phyloP scores from a whole-genome alignment of 306 rosid genomes.

The Corylus heterophylla region DNA sequence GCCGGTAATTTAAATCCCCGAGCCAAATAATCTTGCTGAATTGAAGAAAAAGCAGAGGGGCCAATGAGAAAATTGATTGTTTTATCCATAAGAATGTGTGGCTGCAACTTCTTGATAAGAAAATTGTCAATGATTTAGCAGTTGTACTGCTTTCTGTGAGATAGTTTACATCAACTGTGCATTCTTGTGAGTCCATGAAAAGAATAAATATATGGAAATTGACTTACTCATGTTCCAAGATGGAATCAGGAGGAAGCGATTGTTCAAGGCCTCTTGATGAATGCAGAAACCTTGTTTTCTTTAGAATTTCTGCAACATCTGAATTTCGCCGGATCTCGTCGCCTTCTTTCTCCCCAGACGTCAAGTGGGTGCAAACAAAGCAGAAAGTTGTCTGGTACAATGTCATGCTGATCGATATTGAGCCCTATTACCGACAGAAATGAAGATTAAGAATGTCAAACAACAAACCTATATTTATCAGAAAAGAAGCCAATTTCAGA shows the following conservation, averaged over 20 bases:
- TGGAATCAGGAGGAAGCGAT: constrained; percentile 47
- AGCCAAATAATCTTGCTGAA: constrained; percentile 84
- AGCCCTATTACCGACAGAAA: constrained; percentile 51
- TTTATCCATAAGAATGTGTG: background rate
- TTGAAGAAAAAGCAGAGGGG: background rate
- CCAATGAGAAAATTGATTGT: background rate
- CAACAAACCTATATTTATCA: too few species aligned
- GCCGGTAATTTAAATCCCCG: constrained; percentile 94
- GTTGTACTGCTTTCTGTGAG: too few species aligned
- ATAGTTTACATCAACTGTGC: too few species aligned
- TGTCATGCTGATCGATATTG: constrained; percentile 83
- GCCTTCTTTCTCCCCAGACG: constrained; percentile 89
- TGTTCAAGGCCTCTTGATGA: constrained; percentile 34
- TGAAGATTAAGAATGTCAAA: too few species aligned
- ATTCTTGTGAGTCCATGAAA: background rate
- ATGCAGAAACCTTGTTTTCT: constrained; percentile 66
- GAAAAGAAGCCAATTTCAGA: too few species aligned
- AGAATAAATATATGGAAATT: background rate
- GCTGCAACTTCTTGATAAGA: too few species aligned
- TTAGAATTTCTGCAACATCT: constrained; percentile 74
- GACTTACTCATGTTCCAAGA: constrained; percentile 78
- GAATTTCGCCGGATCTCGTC: constrained; percentile 73
- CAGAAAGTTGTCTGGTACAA: constrained; percentile 63
- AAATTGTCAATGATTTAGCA: too few species aligned
- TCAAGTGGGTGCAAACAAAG: constrained; percentile 88